Conservation (phyloP, 1,284 basidiomycete genomes). For the Malassezia brasiliensis region DNA sequence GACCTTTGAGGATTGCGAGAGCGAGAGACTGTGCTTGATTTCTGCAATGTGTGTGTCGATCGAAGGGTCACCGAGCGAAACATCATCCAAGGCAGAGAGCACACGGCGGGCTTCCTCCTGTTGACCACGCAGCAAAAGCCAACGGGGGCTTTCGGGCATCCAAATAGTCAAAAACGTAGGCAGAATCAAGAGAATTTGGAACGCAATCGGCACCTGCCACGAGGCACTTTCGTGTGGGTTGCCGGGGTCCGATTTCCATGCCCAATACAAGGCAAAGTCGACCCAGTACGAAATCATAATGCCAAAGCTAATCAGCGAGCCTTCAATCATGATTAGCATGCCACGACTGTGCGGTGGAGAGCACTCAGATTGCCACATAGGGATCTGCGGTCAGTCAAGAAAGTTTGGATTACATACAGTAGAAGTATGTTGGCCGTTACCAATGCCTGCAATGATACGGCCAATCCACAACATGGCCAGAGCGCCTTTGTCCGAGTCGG, state of each 20-base stretch:
- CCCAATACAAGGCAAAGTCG: conserved; percentile 41
- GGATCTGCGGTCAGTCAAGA: conserved; percentile 18
- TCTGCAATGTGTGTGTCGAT: conserved; percentile 33
- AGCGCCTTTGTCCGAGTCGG: neutral
- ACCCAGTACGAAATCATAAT: conserved; percentile 43
- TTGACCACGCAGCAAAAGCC: conserved; percentile 37
- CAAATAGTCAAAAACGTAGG: conserved; percentile 45
- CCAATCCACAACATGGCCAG: conserved; percentile 38
- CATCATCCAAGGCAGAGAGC: conserved; percentile 34
- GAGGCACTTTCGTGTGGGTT: conserved; percentile 1
- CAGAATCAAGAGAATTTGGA: conserved; percentile 43
- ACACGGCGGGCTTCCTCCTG: conserved; percentile 34
- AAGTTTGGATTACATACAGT: conserved; percentile 15
- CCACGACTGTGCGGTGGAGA: conserved; percentile 43
- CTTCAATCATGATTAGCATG: conserved; percentile 45
- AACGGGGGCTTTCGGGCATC: conserved; percentile 44
- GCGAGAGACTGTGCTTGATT: conserved; percentile 29
- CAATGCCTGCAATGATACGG: conserved; percentile 41
- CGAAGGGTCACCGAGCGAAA: conserved; percentile 27
- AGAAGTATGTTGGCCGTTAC: conserved; percentile 46
- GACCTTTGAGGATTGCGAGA: conserved; percentile 20
- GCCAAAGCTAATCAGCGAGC: conserved; percentile 34
- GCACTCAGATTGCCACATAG: conserved; percentile 44
- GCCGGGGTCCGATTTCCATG: neutral
- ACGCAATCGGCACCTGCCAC: conserved; percentile 41